Percentiles rank a stretch among this genome's conserved stretches.
These are phyloP conservation scores for Hygrocybe coccinea DNA, from an alignment of 768 basidiomycete species.

Conservation along the genomic window DNA sequence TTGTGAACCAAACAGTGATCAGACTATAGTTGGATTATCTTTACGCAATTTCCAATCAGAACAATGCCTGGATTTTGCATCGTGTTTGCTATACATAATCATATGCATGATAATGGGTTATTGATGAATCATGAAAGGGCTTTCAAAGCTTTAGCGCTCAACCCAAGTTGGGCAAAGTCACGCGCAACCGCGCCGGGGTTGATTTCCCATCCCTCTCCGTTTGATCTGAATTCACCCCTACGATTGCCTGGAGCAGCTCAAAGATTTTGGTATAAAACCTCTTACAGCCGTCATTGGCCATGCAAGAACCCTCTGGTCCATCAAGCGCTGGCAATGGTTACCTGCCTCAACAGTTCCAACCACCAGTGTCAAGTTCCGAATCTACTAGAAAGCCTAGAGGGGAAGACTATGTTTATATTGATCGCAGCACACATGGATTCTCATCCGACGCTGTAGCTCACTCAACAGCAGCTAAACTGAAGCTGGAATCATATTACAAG, in stretches of 20 bases:
- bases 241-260: background rate
- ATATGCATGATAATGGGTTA: no score
- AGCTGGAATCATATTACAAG: slow-evolving; percentile 95
- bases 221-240: no score
- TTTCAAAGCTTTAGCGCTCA: no score
- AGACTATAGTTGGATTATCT: background rate
- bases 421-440: slow-evolving; percentile 70
- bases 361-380: background rate
- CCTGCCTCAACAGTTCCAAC: background rate
- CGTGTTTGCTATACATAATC: background rate
- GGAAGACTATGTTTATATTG: slow-evolving; percentile 85
- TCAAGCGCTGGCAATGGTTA: background rate
- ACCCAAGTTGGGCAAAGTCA: no score
- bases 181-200: no score
- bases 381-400: slow-evolving; percentile 1
- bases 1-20: background rate
- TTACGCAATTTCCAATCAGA: no score
- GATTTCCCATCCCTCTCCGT: no score
- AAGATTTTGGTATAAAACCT: background rate
- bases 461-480: slow-evolving; percentile 88
- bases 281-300: background rate
- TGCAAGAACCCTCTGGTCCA: background rate
- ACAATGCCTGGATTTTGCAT: background rate
- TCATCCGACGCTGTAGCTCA: slow-evolving; percentile 77
- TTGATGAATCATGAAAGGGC: no score